These are phyloP conservation scores for Gynandropsis gynandra DNA, from an alignment of 345 rosid species.

Conservation along the genomic window DNA sequence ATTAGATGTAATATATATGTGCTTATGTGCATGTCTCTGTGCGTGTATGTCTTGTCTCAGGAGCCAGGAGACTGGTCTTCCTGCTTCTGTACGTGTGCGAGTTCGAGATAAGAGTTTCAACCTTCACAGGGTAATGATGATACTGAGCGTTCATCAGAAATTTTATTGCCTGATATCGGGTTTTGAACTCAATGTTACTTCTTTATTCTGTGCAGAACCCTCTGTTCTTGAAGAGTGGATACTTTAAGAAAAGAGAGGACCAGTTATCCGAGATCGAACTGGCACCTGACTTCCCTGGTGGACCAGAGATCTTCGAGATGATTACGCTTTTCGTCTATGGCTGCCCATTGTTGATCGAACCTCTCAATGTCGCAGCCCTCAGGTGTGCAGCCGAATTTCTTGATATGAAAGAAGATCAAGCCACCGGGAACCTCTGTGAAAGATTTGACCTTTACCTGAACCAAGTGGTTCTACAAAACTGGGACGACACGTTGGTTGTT, in stretches of 20 bases:
- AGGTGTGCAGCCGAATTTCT: slow-evolving; percentile 74
- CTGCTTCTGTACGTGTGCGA: slow-evolving; percentile 42
- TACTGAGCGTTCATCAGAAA: neutral
- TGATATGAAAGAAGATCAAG: slow-evolving; percentile 60
- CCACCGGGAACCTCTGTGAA: slow-evolving; percentile 53
- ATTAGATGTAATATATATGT: neutral
- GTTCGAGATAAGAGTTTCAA: slow-evolving; percentile 39
- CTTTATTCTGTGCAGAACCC: slow-evolving; percentile 41
- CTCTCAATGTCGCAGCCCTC: slow-evolving; percentile 61
- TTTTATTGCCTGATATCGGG: too few relatives aligned
- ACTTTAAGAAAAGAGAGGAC: slow-evolving; percentile 43
- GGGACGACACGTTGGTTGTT: slow-evolving; percentile 68
- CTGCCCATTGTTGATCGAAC: slow-evolving; percentile 54
- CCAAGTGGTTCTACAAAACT: slow-evolving; percentile 71
- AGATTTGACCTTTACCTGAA: slow-evolving; percentile 66
- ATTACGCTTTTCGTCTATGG: slow-evolving; percentile 57
- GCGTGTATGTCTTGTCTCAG: slow-evolving; percentile 21
- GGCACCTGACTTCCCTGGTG: slow-evolving; percentile 65
- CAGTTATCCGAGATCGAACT: slow-evolving; percentile 45
- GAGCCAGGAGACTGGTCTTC: slow-evolving; percentile 65
- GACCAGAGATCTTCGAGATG: slow-evolving; percentile 68
- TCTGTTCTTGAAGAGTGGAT: slow-evolving; percentile 57
- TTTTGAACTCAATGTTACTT: neutral
- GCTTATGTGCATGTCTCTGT: neutral
- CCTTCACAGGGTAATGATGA: slow-evolving; percentile 49